Base-by-base conservation (phyloP, 768 basidiomycete genomes). In the Mycena galopus region DNA sequence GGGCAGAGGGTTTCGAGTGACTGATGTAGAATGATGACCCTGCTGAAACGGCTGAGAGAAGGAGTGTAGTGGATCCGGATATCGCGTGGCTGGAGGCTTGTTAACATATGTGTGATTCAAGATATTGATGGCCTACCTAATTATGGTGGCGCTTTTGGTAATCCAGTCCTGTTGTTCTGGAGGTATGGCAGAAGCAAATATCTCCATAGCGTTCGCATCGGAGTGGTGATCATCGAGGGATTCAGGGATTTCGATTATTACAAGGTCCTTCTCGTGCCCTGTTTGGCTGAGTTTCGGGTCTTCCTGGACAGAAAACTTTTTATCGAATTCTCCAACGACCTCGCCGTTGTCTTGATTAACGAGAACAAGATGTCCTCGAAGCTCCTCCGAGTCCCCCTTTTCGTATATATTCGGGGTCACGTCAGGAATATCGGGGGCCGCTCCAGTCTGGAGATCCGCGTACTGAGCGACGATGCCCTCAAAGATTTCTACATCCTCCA, bases 101-200 rank as follows among this genome's bases (percentile, higher is more conserved):
- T 55, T 35, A 14, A 33, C 19, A 53, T 63, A 59, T 25, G 32
- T 39, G 19, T 62, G 32, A 14, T 42, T 21, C 25, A n/a, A 53
- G 35, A 50, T 37, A 50, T 25, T 47, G 9, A 19, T 32, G 25
- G 27, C 86, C 51, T 79, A 92, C 92, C 92, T 93, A 68, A 92
- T 83, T 29, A 90, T 80, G 25, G 88, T 87, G 2, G 92, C 91
- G 25, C 90, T 86, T 74, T 84, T 86, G 11, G 88, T 88, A 53
- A 95, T 86, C 90, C 90, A 92, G 78, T 94, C 90, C 78, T 89
- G 86, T 74, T 94, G 88, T 29, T 92, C 91, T 19, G 90, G 87
- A 27, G 90, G 90, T 1, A 94, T 86, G 11, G 88, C 86, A 50
- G 87, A 84, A 16, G 90, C 92, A 75, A 91, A 90, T 30, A 90